Conservation (phyloP, 768 basidiomycete species). For the Boletellus sp. region DNA sequence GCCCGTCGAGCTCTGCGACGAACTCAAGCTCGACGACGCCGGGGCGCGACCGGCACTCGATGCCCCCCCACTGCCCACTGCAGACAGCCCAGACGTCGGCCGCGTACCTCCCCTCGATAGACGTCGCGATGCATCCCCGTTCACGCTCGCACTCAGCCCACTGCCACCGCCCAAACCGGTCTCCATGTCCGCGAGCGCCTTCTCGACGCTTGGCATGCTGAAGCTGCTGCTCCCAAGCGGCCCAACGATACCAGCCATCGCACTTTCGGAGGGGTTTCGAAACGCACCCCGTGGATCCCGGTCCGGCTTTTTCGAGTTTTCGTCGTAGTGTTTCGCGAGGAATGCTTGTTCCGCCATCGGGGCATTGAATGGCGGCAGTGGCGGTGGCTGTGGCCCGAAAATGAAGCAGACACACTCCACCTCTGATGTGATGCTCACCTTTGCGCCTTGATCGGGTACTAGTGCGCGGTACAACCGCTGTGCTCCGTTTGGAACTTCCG, state of each 20-base stretch:
- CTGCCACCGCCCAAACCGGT: slow-evolving; percentile 40
- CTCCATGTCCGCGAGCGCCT: slow-evolving; percentile 87
- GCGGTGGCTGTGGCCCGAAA: slow-evolving; percentile 44
- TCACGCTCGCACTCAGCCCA: slow-evolving; percentile 32
- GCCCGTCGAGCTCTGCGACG: slow-evolving; percentile 42
- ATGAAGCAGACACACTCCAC: not conserved
- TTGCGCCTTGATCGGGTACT: slow-evolving; percentile 71
- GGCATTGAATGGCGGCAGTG: slow-evolving; percentile 72
- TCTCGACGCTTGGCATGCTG: slow-evolving; percentile 83
- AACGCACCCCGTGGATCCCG: slow-evolving; percentile 87
- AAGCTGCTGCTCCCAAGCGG: slow-evolving; percentile 87
- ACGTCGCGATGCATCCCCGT: slow-evolving; percentile 34
- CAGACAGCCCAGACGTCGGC: slow-evolving; percentile 37
- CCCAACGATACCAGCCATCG: slow-evolving; percentile 76
- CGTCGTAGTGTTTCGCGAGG: slow-evolving; percentile 87
- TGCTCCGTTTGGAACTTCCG: slow-evolving; percentile 48
- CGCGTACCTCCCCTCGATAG: slow-evolving; percentile 29
- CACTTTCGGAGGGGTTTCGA: slow-evolving; percentile 66
- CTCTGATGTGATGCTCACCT: slow-evolving; percentile 42
- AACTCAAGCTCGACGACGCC: slow-evolving; percentile 35
- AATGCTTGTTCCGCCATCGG: slow-evolving; percentile 88
- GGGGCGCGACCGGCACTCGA: slow-evolving; percentile 34
- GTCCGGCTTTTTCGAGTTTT: slow-evolving; percentile 85
- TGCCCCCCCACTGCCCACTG: slow-evolving; percentile 35
- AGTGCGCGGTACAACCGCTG: slow-evolving; percentile 64